phyloP scores from a whole-genome alignment of 768 basidiomycete species.

The Termitomyces sp. region DNA sequence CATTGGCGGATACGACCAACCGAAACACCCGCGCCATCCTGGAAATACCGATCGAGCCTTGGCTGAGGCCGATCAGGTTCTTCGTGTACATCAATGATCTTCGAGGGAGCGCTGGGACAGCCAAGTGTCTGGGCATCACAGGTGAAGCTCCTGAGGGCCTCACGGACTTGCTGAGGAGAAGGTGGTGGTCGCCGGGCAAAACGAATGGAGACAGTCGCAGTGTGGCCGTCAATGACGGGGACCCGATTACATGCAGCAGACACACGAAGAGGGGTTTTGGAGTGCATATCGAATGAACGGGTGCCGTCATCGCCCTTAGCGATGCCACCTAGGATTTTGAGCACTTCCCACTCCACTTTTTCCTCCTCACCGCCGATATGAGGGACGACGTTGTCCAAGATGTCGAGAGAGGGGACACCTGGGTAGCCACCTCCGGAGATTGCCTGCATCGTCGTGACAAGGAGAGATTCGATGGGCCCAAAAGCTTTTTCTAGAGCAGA shows the following conservation, averaged over 20 bases:
- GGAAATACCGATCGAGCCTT: slow-evolving; percentile 81
- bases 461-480: slow-evolving; percentile 86
- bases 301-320: slow-evolving; percentile 45
- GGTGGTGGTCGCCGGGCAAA: slow-evolving; percentile 80
- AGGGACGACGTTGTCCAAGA: slow-evolving; percentile 94
- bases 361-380: slow-evolving; percentile 93
- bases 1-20: slow-evolving; percentile 92
- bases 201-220: slow-evolving; percentile 81
- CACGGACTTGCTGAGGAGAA: slow-evolving; percentile 79
- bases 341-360: slow-evolving; percentile 98
- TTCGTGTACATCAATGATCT: slow-evolving; percentile 89
- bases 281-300: slow-evolving; percentile 81
- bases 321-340: slow-evolving; percentile 92
- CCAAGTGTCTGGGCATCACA: slow-evolving; percentile 70
- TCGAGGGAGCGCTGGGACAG: slow-evolving; percentile 80
- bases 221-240: slow-evolving; percentile 93
- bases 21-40: slow-evolving; percentile 85
- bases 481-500: slow-evolving; percentile 85
- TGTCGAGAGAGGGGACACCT: slow-evolving; percentile 83
- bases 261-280: slow-evolving; percentile 73
- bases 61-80: slow-evolving; percentile 93
- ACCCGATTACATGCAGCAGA: slow-evolving; percentile 95
- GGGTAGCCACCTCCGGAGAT: slow-evolving; percentile 99
- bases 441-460: slow-evolving; percentile 96
- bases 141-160: slow-evolving; percentile 69